Evolutionary conservation across 805 yeast species (phyloP).

Genomic region (Kodamaea hsintzibuensis): DNA sequence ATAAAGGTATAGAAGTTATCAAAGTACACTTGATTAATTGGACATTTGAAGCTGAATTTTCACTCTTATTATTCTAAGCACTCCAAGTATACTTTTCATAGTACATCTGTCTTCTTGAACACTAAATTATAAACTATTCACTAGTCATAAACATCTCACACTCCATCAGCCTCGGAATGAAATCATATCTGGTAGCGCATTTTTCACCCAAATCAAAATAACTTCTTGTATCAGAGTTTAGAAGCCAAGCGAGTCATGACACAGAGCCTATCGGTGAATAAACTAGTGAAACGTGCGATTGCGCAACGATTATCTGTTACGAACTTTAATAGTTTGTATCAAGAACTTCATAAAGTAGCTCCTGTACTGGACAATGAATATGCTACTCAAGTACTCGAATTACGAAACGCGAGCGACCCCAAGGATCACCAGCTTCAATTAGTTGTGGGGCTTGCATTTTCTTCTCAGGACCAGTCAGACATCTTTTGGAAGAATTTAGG

Average conservation of each 20-base stretch:
- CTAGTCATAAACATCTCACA: too few relatives aligned
- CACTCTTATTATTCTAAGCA: too few relatives aligned
- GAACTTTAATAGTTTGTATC: slow-evolving; percentile 27
- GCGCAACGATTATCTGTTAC: slow-evolving; percentile 21
- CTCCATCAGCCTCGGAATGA: too few relatives aligned
- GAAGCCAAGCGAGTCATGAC: slow-evolving; percentile 2
- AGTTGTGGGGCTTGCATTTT: slow-evolving; percentile 20
- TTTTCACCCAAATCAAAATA: neutral
- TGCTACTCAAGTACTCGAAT: slow-evolving; percentile 25
- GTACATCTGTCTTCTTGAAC: too few relatives aligned
- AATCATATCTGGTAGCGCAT: slow-evolving; percentile 1
- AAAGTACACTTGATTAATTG: too few relatives aligned
- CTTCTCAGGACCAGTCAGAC: slow-evolving; percentile 17
- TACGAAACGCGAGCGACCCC: slow-evolving; percentile 8
- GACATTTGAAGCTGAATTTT: too few relatives aligned
- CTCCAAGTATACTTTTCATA: too few relatives aligned
- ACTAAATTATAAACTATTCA: too few relatives aligned
- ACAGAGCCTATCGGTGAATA: slow-evolving; percentile 7
- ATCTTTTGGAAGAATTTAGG: slow-evolving; percentile 26
- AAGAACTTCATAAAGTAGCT: slow-evolving; percentile 25
- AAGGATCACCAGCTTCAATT: slow-evolving; percentile 16
- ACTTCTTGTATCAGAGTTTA: neutral
- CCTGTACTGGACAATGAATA: slow-evolving; percentile 27
- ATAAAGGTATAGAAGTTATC: too few relatives aligned
- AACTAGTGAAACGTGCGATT: slow-evolving; percentile 23